Evolutionary conservation across 768 basidiomycete genomes (phyloP), one percentile per base, ranked within the genome.

Genomic region (Tricholoma sp.): DNA sequence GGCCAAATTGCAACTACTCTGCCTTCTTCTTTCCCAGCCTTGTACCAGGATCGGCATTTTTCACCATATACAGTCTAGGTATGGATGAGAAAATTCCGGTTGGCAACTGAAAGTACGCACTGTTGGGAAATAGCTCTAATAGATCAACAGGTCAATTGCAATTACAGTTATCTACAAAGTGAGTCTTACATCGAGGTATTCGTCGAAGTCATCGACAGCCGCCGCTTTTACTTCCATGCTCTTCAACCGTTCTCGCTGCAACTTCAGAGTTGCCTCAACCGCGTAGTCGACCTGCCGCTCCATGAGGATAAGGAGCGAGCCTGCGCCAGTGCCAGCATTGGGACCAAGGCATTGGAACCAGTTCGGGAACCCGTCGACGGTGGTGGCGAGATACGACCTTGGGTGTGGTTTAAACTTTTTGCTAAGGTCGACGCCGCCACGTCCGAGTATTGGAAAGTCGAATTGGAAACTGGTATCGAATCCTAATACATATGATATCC

Each of bases 291-390:
- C 76, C 60, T 84, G 78, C 11, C 75, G 70, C 66, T 87, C 84
- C 34, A 83, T 72, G 0, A 86, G 39, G 19, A 81, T 66, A 2
- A 85, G 64, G n/a, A 87, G 66, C 14, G 80, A 81, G 0, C 84
- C 83, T 0, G 79, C 73, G 2, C 81, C 83, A 14, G 85, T 76
- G 7, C 62, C 75, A 0, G 82, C 73, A 64, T 84, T 85, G 2
- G 86, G 85, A 0, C 85, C 85, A 9, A 81, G 63, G 18, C 71
- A 64, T 54, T 78, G 72, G 73, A 86, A 86, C 78, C 79, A 82
- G 68, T 86, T 88, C 19, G 87, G 86, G 69, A 87, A 86, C 7
- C 81, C 83, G 50, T 85, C 81, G n/a, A 82, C 76, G 21, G 80
- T 77, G 32, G 87, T 64, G 5, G 80, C 74, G 5, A 88, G 74